Evolutionary conservation across 1,284 basidiomycete species (phyloP).

Genomic region (Wolfiporia cocos): DNA sequence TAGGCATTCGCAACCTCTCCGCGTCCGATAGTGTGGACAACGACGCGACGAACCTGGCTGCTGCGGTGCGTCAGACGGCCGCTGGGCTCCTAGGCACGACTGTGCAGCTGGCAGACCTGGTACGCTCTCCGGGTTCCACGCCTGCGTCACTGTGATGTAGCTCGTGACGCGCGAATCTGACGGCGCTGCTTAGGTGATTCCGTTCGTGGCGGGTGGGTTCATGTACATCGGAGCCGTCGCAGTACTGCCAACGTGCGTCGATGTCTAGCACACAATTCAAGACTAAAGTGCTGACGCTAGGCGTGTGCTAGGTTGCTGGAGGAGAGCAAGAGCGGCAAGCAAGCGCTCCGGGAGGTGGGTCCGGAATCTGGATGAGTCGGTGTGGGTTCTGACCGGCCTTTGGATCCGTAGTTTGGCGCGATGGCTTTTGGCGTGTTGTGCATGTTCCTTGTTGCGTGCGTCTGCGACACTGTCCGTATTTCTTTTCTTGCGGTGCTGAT

Average conservation of each 20-base stretch:
- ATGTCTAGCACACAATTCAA: slow-evolving; percentile 1
- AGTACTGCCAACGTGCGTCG: slow-evolving; percentile 77
- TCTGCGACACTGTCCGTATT: slow-evolving; percentile 22
- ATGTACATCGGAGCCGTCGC: slow-evolving; percentile 89
- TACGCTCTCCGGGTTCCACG: too few species aligned
- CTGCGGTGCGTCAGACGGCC: slow-evolving; percentile 66
- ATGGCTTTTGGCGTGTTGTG: slow-evolving; percentile 86
- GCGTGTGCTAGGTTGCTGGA: slow-evolving; percentile 55
- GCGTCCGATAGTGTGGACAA: slow-evolving; percentile 37
- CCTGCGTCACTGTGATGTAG: too few species aligned
- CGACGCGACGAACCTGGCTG: slow-evolving; percentile 51
- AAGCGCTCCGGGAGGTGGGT: slow-evolving; percentile 79
- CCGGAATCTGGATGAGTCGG: not conserved
- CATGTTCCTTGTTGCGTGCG: slow-evolving; percentile 87
- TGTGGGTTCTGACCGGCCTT: not conserved
- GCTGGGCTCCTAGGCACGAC: slow-evolving; percentile 78
- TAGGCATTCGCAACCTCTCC: slow-evolving; percentile 73
- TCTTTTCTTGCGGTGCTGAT: slow-evolving; percentile 13
- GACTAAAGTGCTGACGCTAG: not conserved
- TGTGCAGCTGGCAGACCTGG: slow-evolving; percentile 70
- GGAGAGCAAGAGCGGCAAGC: slow-evolving; percentile 80
- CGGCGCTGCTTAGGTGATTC: slow-evolving; percentile 59
- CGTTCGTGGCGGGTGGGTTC: slow-evolving; percentile 90
- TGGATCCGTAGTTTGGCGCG: slow-evolving; percentile 62
- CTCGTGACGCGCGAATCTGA: too few species aligned